Conservation (phyloP, 2,329 filamentous ascomycete genomes). For the Coniochaeta prunicola region DNA sequence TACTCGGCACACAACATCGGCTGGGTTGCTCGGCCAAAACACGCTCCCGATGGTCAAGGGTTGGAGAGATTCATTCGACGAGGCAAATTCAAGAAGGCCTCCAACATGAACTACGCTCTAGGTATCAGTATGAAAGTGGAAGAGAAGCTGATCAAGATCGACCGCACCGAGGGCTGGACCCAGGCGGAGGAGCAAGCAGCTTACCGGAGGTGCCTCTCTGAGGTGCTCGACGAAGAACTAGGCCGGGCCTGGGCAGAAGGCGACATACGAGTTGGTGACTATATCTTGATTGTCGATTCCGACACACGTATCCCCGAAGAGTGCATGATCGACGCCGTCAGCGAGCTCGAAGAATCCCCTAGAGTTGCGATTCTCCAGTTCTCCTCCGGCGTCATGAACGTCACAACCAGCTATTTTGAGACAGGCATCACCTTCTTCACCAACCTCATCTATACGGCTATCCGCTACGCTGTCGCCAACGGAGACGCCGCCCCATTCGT, state of each 20-base stretch:
- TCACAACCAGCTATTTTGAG: conserved; percentile 65
- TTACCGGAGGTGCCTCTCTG: conserved; percentile 41
- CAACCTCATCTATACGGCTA: conserved; percentile 68
- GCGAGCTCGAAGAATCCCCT: conserved; percentile 62
- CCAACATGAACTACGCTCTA: conserved; percentile 69
- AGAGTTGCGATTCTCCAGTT: conserved; percentile 67
- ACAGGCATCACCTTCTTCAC: conserved; percentile 74
- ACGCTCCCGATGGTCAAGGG: conserved; percentile 35
- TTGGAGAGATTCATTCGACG: conserved; percentile 29
- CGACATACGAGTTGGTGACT: conserved; percentile 54
- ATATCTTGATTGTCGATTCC: conserved; percentile 60
- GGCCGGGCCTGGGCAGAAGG: conserved; percentile 51
- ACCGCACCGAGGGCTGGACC: conserved; percentile 14
- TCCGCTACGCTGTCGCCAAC: conserved; percentile 61
- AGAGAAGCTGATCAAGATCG: conserved; percentile 40
- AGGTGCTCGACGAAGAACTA: conserved; percentile 41
- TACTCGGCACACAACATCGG: conserved; percentile 42
- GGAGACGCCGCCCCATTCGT: conserved; percentile 71
- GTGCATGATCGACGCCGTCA: conserved; percentile 60
- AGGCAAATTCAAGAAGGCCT: conserved; percentile 50
- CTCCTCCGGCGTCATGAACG: conserved; percentile 69
- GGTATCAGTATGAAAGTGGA: conserved; percentile 56
- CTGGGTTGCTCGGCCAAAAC: conserved; percentile 38
- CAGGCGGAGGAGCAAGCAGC: conserved; percentile 33
- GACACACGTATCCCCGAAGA: conserved; percentile 63